Evolutionary conservation across 2,329 filamentous ascomycete genomes (phyloP).

Genomic region (Colletotrichum sp.): DNA sequence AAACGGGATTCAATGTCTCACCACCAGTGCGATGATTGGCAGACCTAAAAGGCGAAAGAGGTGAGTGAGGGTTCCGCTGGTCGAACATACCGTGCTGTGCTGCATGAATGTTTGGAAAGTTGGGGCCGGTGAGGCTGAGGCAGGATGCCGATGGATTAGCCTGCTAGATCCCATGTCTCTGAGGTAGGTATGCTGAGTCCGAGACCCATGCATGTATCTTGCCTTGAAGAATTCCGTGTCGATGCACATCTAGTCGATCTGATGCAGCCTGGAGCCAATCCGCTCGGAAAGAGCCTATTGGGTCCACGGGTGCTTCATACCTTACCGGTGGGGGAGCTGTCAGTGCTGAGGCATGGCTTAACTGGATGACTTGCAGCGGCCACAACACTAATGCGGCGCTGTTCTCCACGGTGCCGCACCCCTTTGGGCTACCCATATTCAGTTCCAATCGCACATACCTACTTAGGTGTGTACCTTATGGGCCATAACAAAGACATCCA

Average conservation of each 20-base stretch:
- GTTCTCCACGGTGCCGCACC: neutral
- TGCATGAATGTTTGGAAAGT: neutral
- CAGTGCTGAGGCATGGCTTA: slow-evolving; percentile 3
- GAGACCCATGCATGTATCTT: neutral
- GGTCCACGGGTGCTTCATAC: neutral
- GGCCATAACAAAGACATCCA: neutral
- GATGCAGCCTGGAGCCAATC: neutral
- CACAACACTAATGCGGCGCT: slow-evolving; percentile 4
- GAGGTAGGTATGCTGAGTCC: neutral
- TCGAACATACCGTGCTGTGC: neutral
- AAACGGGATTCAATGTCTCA: neutral
- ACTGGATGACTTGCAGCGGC: slow-evolving; percentile 17
- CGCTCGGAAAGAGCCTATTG: neutral
- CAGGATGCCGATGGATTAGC: neutral
- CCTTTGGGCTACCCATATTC: neutral
- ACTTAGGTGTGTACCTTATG: neutral
- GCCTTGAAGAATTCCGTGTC: neutral
- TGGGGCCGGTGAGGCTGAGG: neutral
- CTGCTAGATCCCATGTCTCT: neutral
- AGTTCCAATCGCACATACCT: neutral
- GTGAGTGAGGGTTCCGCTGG: neutral
- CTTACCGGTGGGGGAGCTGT: neutral
- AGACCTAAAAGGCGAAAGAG: neutral
- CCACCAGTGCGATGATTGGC: neutral
- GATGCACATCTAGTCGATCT: neutral